A percentile compares a stretch with the other conserved stretches of the same genome.
Conservation (phyloP, 2,329 filamentous ascomycete species). For the Aspergillus ruber region DNA sequence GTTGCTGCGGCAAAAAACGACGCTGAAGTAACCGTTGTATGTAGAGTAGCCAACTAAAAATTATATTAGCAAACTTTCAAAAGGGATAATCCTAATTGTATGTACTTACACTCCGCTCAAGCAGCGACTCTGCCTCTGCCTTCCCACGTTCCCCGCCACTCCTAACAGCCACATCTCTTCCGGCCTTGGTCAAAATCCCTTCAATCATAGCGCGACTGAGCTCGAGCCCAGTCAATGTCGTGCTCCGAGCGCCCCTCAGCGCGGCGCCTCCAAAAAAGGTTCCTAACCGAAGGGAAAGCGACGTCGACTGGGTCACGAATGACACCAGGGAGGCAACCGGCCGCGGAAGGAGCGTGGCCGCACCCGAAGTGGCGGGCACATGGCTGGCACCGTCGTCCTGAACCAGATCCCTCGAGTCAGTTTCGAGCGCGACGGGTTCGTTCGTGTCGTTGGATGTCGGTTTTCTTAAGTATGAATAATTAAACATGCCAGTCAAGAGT, state of each 20-base stretch:
- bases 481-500: not conserved
- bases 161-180: constrained; percentile 36
- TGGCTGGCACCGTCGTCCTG: constrained; percentile 12
- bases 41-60: constrained; percentile 36
- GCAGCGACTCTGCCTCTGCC: constrained; percentile 37
- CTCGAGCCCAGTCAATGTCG: constrained; percentile 40
- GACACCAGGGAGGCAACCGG: constrained; percentile 41
- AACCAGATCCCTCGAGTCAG: constrained; percentile 1
- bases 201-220: constrained; percentile 41
- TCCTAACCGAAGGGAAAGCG: constrained; percentile 38
- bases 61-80: constrained; percentile 5
- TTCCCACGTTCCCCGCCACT: constrained; percentile 44
- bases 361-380: constrained; percentile 22
- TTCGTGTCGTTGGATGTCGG: not conserved
- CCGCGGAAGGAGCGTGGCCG: constrained; percentile 35
- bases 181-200: constrained; percentile 37
- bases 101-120: constrained; percentile 40
- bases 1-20: constrained; percentile 43
- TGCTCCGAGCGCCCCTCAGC: constrained; percentile 38
- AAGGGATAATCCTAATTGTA: constrained; percentile 1
- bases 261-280: constrained; percentile 39
- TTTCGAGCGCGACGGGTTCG: not conserved
- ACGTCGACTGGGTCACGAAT: constrained; percentile 39
- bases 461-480: not conserved
- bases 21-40: constrained; percentile 40